Evolutionary conservation across 352 stramenopile genomes (phyloP), one percentile per base, ranked within the genome.

Genomic region (Pythium scleroteichum): DNA sequence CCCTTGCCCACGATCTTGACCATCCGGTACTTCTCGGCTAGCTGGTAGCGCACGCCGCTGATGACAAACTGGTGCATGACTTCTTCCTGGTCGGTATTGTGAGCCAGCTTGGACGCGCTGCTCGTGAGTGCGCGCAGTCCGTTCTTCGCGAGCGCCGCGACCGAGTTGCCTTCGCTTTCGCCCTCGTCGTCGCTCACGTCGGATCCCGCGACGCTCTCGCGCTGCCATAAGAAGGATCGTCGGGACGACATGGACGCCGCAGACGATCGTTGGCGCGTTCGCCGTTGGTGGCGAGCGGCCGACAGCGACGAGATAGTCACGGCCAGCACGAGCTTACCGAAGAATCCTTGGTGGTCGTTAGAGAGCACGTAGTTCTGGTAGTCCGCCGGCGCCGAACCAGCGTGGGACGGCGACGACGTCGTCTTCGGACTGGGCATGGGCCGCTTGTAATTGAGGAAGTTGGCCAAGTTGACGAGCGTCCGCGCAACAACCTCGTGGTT

Each of bases 31-130:
- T 93, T 93, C 49, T 95, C 83, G 2, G 84, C 78, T 17, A 95
- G 59, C 52, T 92, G 83, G 63, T 92, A 95, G n/a, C 84, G 85
- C 51, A 92, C 82, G 40, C 85, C 84, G 45, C 88, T 92, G 62
- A 95, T 95, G 23, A 95, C 79, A 64, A 95, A 94, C 72, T 95
- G 84, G 59, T 95, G 86, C 81, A 95, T 91, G n/a, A 88, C 66
- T 19, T 90, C 77, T n/a, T 87, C 78, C 33, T 66, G 66, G 17
- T 59, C 53, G 23, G 13, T 26, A 23, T n/a, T 29, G 38, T 26
- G 16, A 5, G 53, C 20, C 3, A 56, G 32, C 38, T 55, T 59
- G 33, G 27, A 41, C 2, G 50, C 39, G 27, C 47, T 41, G 29
- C 5, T 62, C 12, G 56, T 70, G 35, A 72, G 47, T 38, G 57